Base-by-base conservation (phyloP, 129 eudicot genomes). In the Lactuca saligna region DNA sequence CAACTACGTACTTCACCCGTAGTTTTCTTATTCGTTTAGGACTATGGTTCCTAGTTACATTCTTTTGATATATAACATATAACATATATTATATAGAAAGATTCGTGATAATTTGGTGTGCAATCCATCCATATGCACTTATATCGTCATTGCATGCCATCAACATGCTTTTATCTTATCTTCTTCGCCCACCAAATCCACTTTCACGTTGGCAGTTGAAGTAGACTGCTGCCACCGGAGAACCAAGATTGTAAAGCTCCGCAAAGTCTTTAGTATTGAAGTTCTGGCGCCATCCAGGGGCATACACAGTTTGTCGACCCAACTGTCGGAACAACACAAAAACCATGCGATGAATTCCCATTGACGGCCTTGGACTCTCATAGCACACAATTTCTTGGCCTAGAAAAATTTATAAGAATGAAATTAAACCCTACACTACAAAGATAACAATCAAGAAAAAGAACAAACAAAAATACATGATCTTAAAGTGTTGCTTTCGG, bases 211-310 rank as follows among this genome's bases (percentile, higher is more conserved):
- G 97, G 70, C 91, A 90, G 38, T 90, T 90, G 54, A 79, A 90
- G 66, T 90, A 90, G 20, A 86, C 94, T 1, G 94, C 94, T 1
- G 97, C 97, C 32, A 90, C 97, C 0, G 97, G 97, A 5, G 81
- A 79, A 16, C 95, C 95, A 15, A 90, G 97, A 51, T 90, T 90
- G 68, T 90, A 90, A 3, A 82, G 82, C 70, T 90, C 94, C 1
- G 97, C 97, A 76, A 89, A 89, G 63, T 86, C 87, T 63, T 88
- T 78, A 0, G 86, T 86, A 80, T 81, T 89, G 84, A 89, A 89
- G 54, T 89, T 89, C 34, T 89, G 97, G 53, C 97, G 97, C 97
- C 97, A 89, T 11, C 90, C 88, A 2, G 97, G 97, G 3, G 97
- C 83, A 16, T 89, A 86, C 54, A 89, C 94, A 5, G 97, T 89